phyloP scores from a whole-genome alignment of 1,284 basidiomycete species.

The Heterobasidion irregulare region DNA sequence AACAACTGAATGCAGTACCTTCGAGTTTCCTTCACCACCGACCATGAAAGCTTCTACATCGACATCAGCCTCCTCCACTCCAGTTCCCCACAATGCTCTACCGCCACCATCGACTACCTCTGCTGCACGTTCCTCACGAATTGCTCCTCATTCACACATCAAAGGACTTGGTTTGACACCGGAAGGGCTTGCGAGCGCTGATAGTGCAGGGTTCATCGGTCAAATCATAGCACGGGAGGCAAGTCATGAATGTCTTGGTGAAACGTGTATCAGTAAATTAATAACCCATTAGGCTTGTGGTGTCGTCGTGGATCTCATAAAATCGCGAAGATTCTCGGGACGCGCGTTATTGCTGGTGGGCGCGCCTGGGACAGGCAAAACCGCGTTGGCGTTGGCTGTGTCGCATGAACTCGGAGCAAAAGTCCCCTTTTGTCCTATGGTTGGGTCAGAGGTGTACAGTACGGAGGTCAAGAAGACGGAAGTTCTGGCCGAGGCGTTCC shows the following conservation, averaged over 20 bases:
- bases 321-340: constrained; percentile 88
- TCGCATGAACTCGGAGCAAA: constrained; percentile 92
- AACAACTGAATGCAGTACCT: neutral
- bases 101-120: constrained; percentile 56
- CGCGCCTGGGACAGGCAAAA: constrained; percentile 92
- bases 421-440: constrained; percentile 98
- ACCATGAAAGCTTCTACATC: constrained; percentile 29
- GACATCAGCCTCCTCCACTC: constrained; percentile 32
- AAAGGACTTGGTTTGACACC: constrained; percentile 89
- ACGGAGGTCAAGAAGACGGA: constrained; percentile 99
- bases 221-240: constrained; percentile 90
- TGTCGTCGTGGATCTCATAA: constrained; percentile 85
- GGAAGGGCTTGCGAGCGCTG: constrained; percentile 73
- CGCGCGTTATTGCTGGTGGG: constrained; percentile 83
- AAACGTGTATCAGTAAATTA: neutral
- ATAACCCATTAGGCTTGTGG: constrained; percentile 67
- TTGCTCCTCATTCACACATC: constrained; percentile 91
- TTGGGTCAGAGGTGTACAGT: constrained; percentile 94
- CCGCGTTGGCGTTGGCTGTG: constrained; percentile 89
- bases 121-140: constrained; percentile 70
- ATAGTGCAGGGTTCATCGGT: constrained; percentile 86
- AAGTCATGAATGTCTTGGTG: constrained; percentile 4
- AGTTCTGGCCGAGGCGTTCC: constrained; percentile 92
- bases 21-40: neutral
- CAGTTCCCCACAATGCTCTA: constrained; percentile 64